Conservation (phyloP, 2,329 filamentous ascomycete species). For the Aspergillus amoenus region DNA sequence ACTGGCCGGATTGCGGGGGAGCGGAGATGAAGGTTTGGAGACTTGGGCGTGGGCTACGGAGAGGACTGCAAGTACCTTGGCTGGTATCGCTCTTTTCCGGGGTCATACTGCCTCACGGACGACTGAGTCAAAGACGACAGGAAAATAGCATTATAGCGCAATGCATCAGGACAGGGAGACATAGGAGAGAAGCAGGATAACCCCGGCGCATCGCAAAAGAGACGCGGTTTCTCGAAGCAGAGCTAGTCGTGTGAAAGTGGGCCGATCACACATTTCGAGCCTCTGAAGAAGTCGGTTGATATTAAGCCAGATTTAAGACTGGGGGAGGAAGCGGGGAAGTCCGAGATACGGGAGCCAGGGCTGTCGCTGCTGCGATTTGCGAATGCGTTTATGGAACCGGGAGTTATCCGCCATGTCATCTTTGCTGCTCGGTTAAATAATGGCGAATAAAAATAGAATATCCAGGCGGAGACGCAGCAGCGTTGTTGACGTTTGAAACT, state of each 20-base stretch:
- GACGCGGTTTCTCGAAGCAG: constrained; percentile 3
- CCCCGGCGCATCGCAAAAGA: constrained; percentile 10
- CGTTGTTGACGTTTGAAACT: not conserved
- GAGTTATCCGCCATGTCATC: too few species aligned
- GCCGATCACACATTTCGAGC: constrained; percentile 5
- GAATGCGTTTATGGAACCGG: too few species aligned
- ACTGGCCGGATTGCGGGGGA: constrained; percentile 4
- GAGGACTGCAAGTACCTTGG: constrained; percentile 19
- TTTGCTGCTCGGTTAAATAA: not conserved
- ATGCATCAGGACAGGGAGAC: not conserved
- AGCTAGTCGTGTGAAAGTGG: constrained; percentile 9
- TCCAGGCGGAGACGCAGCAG: not conserved
- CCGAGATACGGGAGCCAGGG: not conserved
- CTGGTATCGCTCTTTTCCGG: constrained; percentile 26
- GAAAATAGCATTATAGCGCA: constrained; percentile 18
- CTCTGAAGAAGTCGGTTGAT: constrained; percentile 2
- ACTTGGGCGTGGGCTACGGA: too few species aligned
- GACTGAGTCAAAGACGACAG: constrained; percentile 2
- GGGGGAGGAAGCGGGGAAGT: constrained; percentile 4
- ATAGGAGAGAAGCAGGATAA: not conserved
- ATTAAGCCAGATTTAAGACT: constrained; percentile 4
- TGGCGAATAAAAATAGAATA: not conserved
- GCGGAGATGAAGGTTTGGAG: not conserved
- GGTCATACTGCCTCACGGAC: constrained; percentile 30
- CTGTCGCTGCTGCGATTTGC: too few species aligned